Evolutionary conservation across 2,329 filamentous ascomycete species (phyloP), one percentile per base, ranked within the genome.

Genomic region (Aspergillus sp.): DNA sequence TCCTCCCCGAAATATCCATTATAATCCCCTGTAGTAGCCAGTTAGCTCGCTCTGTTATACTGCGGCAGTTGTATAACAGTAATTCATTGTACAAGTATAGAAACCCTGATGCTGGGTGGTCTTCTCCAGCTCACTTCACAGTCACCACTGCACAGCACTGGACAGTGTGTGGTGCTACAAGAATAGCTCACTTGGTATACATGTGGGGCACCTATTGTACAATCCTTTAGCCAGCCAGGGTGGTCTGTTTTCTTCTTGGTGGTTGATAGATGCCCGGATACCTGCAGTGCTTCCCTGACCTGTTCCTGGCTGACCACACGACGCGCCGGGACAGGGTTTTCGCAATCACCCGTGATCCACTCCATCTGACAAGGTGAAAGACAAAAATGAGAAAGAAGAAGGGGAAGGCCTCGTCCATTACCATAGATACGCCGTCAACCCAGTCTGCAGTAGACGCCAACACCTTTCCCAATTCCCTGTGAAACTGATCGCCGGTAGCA

Each of bases 21-120:
- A 19, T 6, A n/a, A 8, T 29, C 36, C 26, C 27, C 8, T 41
- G 42, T 38, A 38, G 42, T 45, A 50, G 44, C 36, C 19, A 39
- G 36, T 39, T 28, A 39, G 19, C 30, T 2, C 3, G 30, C 30
- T 32, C 30, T 32, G 54, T 45, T 55, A 49, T 52, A 54, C 55
- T 55, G 52, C 50, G 48, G 53, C 50, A 57, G 43, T 51, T 55
- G 64, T 66, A 60, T 51, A 62, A 65, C 64, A 49, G 51, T 49
- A 49, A 56, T 54, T 50, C 57, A 59, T 52, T 53, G 50, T 55
- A 55, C 55, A 56, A 48, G 50, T 48, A 42, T 41, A 49, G 47
- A 52, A 49, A 60, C 60, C 62, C 64, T 64, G 52, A 59, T 48
- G 52, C 9, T 36, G 34, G 34, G 34, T 19, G 19, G 19, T 19